Evolutionary conservation across 495 filamentous ascomycete species (phyloP).

Genomic region (Xylaria bambusicola): DNA sequence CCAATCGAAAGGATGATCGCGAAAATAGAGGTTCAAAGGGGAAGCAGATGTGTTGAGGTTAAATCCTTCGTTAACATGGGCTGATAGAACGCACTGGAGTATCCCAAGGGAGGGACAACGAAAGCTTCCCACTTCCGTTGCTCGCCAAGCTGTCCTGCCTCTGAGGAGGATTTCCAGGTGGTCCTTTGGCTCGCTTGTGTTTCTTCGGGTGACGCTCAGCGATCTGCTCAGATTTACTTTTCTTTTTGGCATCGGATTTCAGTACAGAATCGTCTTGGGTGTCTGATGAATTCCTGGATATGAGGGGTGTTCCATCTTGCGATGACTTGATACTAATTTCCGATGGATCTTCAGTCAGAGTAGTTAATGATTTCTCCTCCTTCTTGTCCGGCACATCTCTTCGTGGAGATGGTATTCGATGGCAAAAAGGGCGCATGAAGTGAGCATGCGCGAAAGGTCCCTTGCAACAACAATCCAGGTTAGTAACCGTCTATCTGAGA

Average conservation of each 20-base stretch:
- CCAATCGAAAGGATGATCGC: too few relatives aligned
- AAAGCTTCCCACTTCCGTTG: slow-evolving; percentile 16
- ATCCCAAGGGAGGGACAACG: slow-evolving; percentile 28
- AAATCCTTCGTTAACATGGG: too few relatives aligned
- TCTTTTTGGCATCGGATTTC: slow-evolving; percentile 44
- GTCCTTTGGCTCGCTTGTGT: slow-evolving; percentile 28
- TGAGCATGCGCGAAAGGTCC: slow-evolving; percentile 63
- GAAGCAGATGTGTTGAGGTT: too few relatives aligned
- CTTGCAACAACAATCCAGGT: neutral
- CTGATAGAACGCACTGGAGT: slow-evolving; percentile 19
- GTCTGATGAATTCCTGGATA: slow-evolving; percentile 23
- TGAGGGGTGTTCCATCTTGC: slow-evolving; percentile 14
- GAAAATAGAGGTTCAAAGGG: too few relatives aligned
- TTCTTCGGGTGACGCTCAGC: slow-evolving; percentile 36
- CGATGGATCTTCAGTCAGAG: slow-evolving; percentile 31
- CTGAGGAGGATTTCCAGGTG: slow-evolving; percentile 29
- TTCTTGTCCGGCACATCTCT: slow-evolving; percentile 43
- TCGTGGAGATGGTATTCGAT: slow-evolving; percentile 55
- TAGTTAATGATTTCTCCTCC: slow-evolving; percentile 29
- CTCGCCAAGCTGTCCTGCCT: slow-evolving; percentile 24
- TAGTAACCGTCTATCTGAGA: neutral
- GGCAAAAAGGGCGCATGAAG: slow-evolving; percentile 67
- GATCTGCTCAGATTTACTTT: slow-evolving; percentile 34
- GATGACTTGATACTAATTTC: slow-evolving; percentile 25
- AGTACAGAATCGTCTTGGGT: slow-evolving; percentile 34